phyloP scores from a whole-genome alignment of 2,329 filamentous ascomycete genomes.

The Trichoderma breve region DNA sequence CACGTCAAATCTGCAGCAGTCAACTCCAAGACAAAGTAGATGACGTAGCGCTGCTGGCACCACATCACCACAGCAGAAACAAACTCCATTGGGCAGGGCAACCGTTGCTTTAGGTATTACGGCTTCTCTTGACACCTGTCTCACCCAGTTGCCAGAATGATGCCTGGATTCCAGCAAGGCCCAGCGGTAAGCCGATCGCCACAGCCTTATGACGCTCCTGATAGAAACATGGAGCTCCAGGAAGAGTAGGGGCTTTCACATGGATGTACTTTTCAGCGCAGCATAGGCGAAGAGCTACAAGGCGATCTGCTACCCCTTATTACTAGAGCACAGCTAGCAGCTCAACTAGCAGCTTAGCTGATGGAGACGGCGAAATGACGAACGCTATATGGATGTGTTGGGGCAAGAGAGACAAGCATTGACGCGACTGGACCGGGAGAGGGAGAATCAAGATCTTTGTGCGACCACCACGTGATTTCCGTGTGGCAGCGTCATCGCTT shows the following conservation, averaged over 20 bases:
- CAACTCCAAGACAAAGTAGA: neutral
- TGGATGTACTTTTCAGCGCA: neutral
- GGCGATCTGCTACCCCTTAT: neutral
- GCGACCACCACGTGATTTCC: neutral
- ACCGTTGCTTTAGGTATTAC: neutral
- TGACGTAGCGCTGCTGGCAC: conserved; percentile 5
- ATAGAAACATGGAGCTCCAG: neutral
- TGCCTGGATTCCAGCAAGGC: neutral
- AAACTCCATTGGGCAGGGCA: neutral
- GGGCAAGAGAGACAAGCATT: neutral
- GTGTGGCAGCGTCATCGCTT: neutral
- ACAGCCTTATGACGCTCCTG: conserved; percentile 4
- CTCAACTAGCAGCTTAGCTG: neutral
- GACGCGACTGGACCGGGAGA: neutral
- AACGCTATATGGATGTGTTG: neutral
- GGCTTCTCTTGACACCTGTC: neutral
- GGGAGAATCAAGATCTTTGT: conserved; percentile 1
- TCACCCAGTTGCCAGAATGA: neutral
- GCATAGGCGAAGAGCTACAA: neutral
- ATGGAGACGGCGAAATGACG: conserved; percentile 6
- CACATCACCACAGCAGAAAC: neutral
- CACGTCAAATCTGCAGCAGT: neutral
- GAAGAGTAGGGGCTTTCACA: neutral
- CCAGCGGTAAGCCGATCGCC: neutral
- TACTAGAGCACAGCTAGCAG: neutral